Evolutionary conservation across 345 rosid genomes (phyloP), one percentile per base, ranked within the genome.

Genomic region (Eucalyptus regnans): DNA sequence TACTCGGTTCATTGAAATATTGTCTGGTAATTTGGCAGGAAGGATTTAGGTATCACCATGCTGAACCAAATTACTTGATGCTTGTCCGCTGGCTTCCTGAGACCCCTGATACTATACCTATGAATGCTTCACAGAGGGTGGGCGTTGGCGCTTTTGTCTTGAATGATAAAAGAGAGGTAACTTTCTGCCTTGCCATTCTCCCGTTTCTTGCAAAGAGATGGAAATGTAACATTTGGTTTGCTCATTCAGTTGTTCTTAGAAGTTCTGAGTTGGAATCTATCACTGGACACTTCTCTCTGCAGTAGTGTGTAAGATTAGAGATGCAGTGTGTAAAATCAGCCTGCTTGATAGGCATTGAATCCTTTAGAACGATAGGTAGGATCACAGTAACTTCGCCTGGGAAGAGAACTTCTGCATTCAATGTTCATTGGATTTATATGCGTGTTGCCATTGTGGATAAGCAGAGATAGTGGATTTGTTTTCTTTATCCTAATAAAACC

Each of bases 121-220:
- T 41, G 62, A 95, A 96, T 89, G 98, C 99, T 87, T 93, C 98
- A n/a, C 98, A 97, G 90, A 89, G 96, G 49, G 94, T 96, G 6
- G 98, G 97, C 46, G 88, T 96, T 44, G 96, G 97, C 86, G 98
- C 97, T 48, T 93, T 97, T 68, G 93, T 97, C 87, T 51, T 95
- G 46, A 95, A 95, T 83, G 88, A 92, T 29, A 87, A 90, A 13
- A 88, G 87, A 91, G 94, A 97, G 98, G 99, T 96, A 89, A 46
- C 37, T 86, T 68, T 54, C 83, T 17, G 37, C 51, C 62, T 18
- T 79, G 20, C 66, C 44, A 62, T 86, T 31, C 15, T 58, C 81
- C 22, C 12, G 0, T 43, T 71, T 43, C 22, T 71, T 37, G 83
- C 58, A 9, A 71, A 37, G 44, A 71, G 81, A 71, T 37, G 12